A percentile compares a stretch with the other conserved stretches of the same genome.
Evolutionary conservation across 1,284 basidiomycete species (phyloP).

Genomic region (Rhodotorula sp.): DNA sequence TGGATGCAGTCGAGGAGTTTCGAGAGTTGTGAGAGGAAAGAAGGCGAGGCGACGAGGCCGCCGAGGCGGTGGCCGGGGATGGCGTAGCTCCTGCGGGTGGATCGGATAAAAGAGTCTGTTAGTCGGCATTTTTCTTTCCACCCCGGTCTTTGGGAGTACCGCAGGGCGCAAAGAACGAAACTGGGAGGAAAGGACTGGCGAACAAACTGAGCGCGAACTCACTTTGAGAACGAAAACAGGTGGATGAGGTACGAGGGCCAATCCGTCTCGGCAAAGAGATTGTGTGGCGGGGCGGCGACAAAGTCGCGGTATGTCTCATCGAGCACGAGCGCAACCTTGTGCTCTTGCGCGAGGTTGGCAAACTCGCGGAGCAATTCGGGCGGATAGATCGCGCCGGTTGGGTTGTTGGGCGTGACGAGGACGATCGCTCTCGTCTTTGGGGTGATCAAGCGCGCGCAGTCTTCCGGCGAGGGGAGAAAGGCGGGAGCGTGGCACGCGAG

Average conservation of each 20-base stretch:
- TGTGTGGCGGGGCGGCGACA: conserved; percentile 43
- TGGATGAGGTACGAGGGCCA: conserved; percentile 69
- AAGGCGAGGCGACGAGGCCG: conserved; percentile 64
- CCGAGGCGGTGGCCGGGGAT: conserved; percentile 83
- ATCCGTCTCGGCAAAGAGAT: conserved; percentile 46
- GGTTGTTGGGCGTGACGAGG: conserved; percentile 73
- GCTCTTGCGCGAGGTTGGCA: conserved; percentile 60
- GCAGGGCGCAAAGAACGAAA: no score
- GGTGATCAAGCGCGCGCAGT: conserved; percentile 56
- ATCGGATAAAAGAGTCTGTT: no score
- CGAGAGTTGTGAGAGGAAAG: conserved; percentile 58
- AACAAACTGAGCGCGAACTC: no score
- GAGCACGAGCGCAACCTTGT: conserved; percentile 64
- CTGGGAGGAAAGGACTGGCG: no score
- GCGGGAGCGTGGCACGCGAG: conserved; percentile 58
- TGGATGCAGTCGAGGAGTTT: conserved; percentile 73
- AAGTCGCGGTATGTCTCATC: conserved; percentile 90
- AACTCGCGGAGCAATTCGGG: conserved; percentile 63
- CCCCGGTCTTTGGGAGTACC: no score
- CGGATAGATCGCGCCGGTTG: conserved; percentile 72
- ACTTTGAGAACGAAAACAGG: conserved; percentile 65
- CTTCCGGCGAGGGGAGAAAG: conserved; percentile 62
- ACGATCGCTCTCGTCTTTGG: conserved; percentile 66
- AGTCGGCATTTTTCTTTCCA: no score
- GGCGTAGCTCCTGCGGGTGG: conserved; percentile 67